A percentile compares a stretch with the other conserved stretches of the same genome.
These are phyloP conservation scores for Scheffersomyces stipitis DNA, from an alignment of 805 yeast genomes.

Conservation along the genomic window DNA sequence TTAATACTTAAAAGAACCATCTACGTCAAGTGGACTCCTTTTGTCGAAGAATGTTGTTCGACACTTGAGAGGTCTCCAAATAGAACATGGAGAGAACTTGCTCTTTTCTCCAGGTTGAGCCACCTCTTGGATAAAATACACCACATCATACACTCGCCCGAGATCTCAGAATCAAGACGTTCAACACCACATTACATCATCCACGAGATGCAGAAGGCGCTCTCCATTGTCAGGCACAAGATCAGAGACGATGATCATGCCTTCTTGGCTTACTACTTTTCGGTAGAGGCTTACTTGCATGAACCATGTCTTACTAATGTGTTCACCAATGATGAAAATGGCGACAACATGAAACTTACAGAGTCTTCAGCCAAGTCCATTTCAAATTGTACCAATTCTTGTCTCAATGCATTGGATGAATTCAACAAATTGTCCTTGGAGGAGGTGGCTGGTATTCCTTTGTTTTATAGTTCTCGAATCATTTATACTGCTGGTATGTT, in stretches of 20 bases:
- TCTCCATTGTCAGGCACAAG: conserved; percentile 38
- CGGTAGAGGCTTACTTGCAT: conserved; percentile 66
- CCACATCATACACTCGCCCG: conserved; percentile 45
- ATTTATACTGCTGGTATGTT: conserved; percentile 68
- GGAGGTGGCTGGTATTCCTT: conserved; percentile 57
- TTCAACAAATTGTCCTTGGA: conserved; percentile 44
- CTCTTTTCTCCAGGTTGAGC: conserved; percentile 58
- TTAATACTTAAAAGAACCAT: conserved; percentile 64
- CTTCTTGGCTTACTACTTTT: conserved; percentile 51
- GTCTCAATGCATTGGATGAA: conserved; percentile 50
- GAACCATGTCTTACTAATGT: conserved; percentile 48
- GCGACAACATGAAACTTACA: conserved; percentile 17
- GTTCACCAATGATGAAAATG: conserved; percentile 9
- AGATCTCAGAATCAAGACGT: conserved; percentile 18
- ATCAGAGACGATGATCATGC: conserved; percentile 41
- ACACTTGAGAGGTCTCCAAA: conserved; percentile 40
- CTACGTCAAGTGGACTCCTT: conserved; percentile 63
- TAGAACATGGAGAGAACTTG: conserved; percentile 42
- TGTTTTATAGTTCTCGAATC: conserved; percentile 54
- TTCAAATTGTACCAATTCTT: conserved; percentile 52
- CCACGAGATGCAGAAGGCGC: conserved; percentile 48
- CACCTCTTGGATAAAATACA: conserved; percentile 63
- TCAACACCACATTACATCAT: conserved; percentile 40
- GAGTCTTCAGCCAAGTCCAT: conserved; percentile 41
- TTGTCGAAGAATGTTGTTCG: conserved; percentile 59